Percentiles rank a stretch among this genome's conserved stretches.
These are phyloP conservation scores for Medicago ruthenica DNA, from an alignment of 306 rosid species.

Conservation along the genomic window DNA sequence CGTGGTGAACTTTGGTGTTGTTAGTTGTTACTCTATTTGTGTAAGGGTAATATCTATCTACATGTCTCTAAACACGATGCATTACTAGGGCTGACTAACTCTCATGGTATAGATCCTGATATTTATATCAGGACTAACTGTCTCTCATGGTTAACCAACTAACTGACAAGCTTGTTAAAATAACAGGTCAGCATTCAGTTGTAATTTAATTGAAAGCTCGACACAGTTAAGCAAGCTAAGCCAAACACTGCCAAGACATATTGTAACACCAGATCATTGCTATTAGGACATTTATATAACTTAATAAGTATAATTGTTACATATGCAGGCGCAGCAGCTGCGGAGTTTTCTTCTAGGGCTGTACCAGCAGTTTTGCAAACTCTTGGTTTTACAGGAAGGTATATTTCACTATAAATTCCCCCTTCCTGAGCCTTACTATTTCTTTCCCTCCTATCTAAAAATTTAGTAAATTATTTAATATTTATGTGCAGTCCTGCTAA, in stretches of 20 bases:
- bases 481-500: conserved; percentile 68
- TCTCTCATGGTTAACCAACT: background rate
- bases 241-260: background rate
- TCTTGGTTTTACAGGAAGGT: conserved; percentile 59
- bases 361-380: conserved; percentile 75
- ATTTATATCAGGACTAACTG: background rate
- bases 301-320: conserved; percentile 27
- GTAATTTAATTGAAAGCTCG: background rate
- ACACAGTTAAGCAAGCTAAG: background rate
- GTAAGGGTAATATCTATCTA: background rate
- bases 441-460: conserved; percentile 19
- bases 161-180: background rate
- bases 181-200: background rate
- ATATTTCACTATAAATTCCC: conserved; percentile 31
- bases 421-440: background rate
- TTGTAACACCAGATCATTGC: conserved; percentile 1
- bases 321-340: conserved; percentile 91
- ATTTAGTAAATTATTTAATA: conserved; percentile 26
- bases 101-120: background rate
- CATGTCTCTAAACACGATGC: background rate
- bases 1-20: background rate
- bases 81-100: background rate
- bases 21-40: background rate
- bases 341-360: conserved; percentile 85
- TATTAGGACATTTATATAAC: conserved; percentile 10